Evolutionary conservation across 1,284 basidiomycete species (phyloP), one percentile per base, ranked within the genome.

Genomic region (Ceratobasidium papillatum): DNA sequence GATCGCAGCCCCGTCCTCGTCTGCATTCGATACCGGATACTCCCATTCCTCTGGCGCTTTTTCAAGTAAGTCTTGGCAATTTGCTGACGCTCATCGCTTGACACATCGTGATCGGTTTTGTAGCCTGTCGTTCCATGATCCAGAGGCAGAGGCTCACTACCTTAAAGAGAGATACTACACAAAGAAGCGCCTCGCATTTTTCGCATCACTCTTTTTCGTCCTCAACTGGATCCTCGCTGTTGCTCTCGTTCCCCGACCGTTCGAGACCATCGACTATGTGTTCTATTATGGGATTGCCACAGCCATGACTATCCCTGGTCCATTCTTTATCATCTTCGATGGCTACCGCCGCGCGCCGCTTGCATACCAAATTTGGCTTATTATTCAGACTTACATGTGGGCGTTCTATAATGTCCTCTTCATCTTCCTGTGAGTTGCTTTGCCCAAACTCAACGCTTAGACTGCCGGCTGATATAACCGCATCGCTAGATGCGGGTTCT

Each of bases 191-290:
- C 82, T 91, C 51, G 90, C 90, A 11, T 77, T 91, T 19, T 91
- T 88, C 85, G 89, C 90, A 2, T 84, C 88, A 11, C 76, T 88
- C 4, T 94, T 91, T 84, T 84, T 91, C 65, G 83, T 93, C 74
- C 78, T 89, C 49, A 93, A 91, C 78, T 94, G 93, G 92, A 83
- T 87, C 54, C 56, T 75, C 19, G 68, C 58, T 11, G 52, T 85
- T 41, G 83, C 84, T 8, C 88, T 91, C 76, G 82, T 87, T 22
- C 83, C 86, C 1, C 78, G 78, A 47, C 87, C 89, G 9, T 77
- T 86, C 32, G 81, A 80, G 11, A 78, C 86, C 0, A 79, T 87
- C 25, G 89, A 91, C 79, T 85, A 89, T 77, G 84, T 88, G 36
- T 92, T 89, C 80, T 85, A 88, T 77, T 93, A 87, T 79, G 90